Percentiles rank a stretch among this genome's conserved stretches.
Conservation (phyloP, 139 green algal genomes). For the Chlorella sp. region DNA sequence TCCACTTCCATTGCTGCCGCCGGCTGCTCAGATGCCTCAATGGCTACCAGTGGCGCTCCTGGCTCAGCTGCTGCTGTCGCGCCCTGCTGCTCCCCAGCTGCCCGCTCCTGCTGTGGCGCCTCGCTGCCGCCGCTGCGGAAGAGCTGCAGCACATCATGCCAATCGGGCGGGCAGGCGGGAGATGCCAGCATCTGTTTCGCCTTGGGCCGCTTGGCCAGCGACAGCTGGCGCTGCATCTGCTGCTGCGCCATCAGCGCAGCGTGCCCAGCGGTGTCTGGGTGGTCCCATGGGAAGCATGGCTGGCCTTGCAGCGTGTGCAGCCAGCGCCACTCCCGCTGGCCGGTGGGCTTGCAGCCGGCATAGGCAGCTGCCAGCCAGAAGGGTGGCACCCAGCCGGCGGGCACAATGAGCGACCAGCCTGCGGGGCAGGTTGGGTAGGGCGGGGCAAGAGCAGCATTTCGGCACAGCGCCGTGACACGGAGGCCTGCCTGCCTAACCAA, state of each 20-base stretch:
- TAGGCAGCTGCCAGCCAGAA: slow-evolving; percentile 58
- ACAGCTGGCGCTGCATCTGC: neutral
- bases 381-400: slow-evolving; percentile 51
- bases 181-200: slow-evolving; percentile 1
- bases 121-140: neutral
- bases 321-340: slow-evolving; percentile 73
- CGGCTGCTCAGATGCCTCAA: neutral
- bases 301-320: slow-evolving; percentile 39
- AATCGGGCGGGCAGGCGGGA: neutral
- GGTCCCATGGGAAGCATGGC: slow-evolving; percentile 62
- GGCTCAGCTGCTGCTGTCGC: neutral
- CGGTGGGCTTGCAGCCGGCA: slow-evolving; percentile 43
- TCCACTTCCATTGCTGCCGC: slow-evolving; percentile 7
- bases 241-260: slow-evolving; percentile 3
- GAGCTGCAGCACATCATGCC: neutral
- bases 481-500: too few relatives aligned
- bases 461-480: too few relatives aligned
- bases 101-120: neutral
- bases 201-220: slow-evolving; percentile 21
- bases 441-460: neutral
- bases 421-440: too few relatives aligned
- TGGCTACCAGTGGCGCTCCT: neutral
- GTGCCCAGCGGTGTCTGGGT: slow-evolving; percentile 54
- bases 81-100: neutral
- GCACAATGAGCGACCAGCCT: slow-evolving; percentile 72